These are phyloP conservation scores for Pistacia atlantica DNA, from an alignment of 345 rosid species.

Conservation along the genomic window DNA sequence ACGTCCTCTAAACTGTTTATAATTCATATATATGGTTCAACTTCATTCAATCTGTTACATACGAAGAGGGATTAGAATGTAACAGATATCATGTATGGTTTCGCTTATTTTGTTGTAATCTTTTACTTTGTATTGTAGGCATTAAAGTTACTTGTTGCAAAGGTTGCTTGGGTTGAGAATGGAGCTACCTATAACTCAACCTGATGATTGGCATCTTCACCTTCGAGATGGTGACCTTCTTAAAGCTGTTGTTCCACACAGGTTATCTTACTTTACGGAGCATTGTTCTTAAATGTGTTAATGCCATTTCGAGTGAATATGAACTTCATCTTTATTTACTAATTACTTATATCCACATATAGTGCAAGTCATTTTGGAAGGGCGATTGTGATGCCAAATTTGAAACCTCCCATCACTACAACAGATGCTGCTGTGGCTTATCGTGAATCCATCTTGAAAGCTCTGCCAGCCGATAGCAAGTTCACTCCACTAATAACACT, in stretches of 20 bases:
- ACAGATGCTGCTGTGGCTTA: conserved; percentile 74
- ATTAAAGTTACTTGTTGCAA: not conserved
- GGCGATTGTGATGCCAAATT: conserved; percentile 94
- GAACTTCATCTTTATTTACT: not conserved
- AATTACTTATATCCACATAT: conserved; percentile 12
- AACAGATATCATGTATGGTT: too few relatives aligned
- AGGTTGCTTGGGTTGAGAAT: conserved; percentile 10
- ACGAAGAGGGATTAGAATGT: not conserved
- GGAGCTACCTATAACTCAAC: conserved; percentile 51
- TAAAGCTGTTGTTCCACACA: conserved; percentile 51
- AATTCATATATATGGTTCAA: not conserved
- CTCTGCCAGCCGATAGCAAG: conserved; percentile 52
- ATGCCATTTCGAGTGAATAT: not conserved
- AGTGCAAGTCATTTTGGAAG: conserved; percentile 77
- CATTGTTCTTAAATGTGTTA: not conserved
- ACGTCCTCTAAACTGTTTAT: too few relatives aligned
- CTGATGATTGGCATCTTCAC: conserved; percentile 69
- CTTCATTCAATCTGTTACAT: not conserved
- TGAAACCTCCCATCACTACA: conserved; percentile 84
- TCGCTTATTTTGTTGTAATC: too few relatives aligned
- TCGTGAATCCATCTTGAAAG: conserved; percentile 60
- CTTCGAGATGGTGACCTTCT: conserved; percentile 59
- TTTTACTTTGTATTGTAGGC: too few relatives aligned
- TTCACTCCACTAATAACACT: conserved; percentile 95
- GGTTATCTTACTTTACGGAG: conserved; percentile 22